Base-by-base conservation (phyloP, 1,284 basidiomycete genomes). In the Xerocomus nothofagi region DNA sequence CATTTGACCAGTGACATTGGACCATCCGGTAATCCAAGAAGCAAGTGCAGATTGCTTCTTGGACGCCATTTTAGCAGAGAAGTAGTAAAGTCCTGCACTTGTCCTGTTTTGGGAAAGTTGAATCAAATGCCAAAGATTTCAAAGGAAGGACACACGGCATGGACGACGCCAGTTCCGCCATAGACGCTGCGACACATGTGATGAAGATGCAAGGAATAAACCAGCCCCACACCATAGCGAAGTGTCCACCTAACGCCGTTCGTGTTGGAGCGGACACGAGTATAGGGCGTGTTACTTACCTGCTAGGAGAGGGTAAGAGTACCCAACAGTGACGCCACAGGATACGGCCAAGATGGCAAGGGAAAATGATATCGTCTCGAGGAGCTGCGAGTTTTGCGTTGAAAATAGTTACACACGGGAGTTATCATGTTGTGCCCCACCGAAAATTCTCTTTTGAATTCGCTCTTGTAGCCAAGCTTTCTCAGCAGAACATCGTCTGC, bases 161-260 rank as follows among this genome's bases (percentile, higher is more conserved):
- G 3, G 84, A 77, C 1, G 83, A 85, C 6, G 82, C 74, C 31
- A 88, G 59, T 60, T 88, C 86, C 8, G 85, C 86, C 72, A 88
- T 78, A 20, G 77, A 80, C 3, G 79, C 72, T 1, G 84, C 84
- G 24, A 86, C 71, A 15, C 75, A 73, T 61, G 80, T 69, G 30
- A 88, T 82, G 56, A 87, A 86, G 32, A 84, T 69, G 51, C 73
- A 77, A 1, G 86, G 84, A 51, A 88, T 82, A 24, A 86, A 68
- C 86, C 86, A 88, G 8, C 84, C 86, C 69, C 82, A 88, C 6
- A 86, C 76, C 75, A 88, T 80, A 24, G 83, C 84, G 29, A 85
- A 79, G 62, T 87, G 85, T 4, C 85, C 84, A 36, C 84, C 84
- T 77, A 17, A 36, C 10, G 3, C 12, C 24, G 8, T 30, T 6